Percentiles rank a stretch among this genome's conserved stretches.
Evolutionary conservation across 2,329 filamentous ascomycete genomes (phyloP).

Genomic region (Diaporthe sp.): DNA sequence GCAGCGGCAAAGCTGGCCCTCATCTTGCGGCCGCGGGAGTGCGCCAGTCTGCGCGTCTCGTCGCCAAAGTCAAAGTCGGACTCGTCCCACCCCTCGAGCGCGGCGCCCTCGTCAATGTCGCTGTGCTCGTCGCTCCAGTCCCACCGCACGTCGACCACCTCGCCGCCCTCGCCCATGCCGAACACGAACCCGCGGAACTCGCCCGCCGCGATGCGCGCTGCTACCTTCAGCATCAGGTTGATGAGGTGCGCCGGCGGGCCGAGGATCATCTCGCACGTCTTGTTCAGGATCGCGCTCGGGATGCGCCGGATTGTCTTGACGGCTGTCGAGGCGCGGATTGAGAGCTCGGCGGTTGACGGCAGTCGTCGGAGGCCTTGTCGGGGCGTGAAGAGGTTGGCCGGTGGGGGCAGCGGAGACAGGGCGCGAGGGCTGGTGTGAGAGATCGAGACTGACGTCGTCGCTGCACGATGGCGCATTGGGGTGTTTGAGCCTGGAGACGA

Average conservation of each 20-base stretch:
- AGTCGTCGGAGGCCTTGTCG: conserved; percentile 42
- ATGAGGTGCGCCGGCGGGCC: conserved; percentile 86
- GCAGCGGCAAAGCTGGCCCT: conserved; percentile 37
- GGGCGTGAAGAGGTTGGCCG: conserved; percentile 74
- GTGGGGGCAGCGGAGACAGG: conserved; percentile 76
- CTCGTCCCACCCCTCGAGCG: conserved; percentile 58
- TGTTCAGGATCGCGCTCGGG: conserved; percentile 77
- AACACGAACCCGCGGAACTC: conserved; percentile 73
- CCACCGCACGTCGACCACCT: conserved; percentile 70
- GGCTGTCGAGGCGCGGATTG: conserved; percentile 50
- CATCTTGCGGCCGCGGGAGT: conserved; percentile 1
- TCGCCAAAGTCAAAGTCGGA: conserved; percentile 61
- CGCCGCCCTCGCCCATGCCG: conserved; percentile 65
- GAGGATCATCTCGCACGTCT: conserved; percentile 81
- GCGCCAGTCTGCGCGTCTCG: conserved; percentile 24
- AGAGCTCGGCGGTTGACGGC: conserved; percentile 32
- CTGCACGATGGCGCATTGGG: conserved; percentile 62
- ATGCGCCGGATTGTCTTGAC: conserved; percentile 63
- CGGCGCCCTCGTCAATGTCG: conserved; percentile 65
- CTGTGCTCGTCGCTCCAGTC: conserved; percentile 59
- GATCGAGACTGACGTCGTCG: conserved; percentile 64
- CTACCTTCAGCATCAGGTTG: conserved; percentile 83
- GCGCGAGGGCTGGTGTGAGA: conserved; percentile 60
- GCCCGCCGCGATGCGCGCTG: conserved; percentile 77
- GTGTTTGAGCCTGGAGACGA: conserved; percentile 26